Evolutionary conservation across 129 eudicot species (phyloP).

Genomic region (Heracleum sosnowskyi): DNA sequence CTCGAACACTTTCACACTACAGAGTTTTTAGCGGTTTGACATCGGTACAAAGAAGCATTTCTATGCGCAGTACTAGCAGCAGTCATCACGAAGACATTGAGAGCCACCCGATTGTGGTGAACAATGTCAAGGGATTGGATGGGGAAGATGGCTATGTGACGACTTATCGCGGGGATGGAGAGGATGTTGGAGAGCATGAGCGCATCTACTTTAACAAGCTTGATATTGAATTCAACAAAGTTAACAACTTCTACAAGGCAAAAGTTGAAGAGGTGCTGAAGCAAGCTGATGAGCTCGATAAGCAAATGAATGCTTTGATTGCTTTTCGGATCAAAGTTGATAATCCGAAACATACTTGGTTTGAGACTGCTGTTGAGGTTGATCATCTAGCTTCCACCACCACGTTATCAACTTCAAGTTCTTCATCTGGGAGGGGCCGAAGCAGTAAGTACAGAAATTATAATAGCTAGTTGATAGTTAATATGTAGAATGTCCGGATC

Average conservation of each 20-base stretch:
- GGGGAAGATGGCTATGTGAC: slow-evolving; percentile 28
- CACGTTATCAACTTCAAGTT: background rate
- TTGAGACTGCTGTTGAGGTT: background rate
- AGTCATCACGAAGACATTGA: background rate
- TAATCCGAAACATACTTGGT: slow-evolving; percentile 19
- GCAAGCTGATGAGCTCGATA: slow-evolving; percentile 44
- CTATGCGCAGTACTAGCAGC: background rate
- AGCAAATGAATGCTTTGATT: slow-evolving; percentile 57
- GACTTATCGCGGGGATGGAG: slow-evolving; percentile 38
- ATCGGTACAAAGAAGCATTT: background rate
- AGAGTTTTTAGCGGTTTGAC: slow-evolving; percentile 51
- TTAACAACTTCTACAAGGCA: slow-evolving; percentile 30
- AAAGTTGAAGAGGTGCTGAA: slow-evolving; percentile 47
- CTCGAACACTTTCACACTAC: slow-evolving; percentile 19
- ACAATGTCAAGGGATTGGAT: slow-evolving; percentile 1
- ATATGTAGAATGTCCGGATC: too few relatives aligned
- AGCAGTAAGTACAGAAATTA: slow-evolving; percentile 11
- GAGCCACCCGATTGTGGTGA: slow-evolving; percentile 11
- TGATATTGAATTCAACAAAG: slow-evolving; percentile 63
- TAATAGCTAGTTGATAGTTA: too few relatives aligned
- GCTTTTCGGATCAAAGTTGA: slow-evolving; percentile 47
- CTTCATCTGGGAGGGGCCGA: background rate
- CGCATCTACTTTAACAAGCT: slow-evolving; percentile 30
- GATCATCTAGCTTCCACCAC: background rate
- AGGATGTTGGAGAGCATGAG: slow-evolving; percentile 56